Conservation (phyloP, 1,139 yeast species). For the Geotrichum bryndzae region DNA sequence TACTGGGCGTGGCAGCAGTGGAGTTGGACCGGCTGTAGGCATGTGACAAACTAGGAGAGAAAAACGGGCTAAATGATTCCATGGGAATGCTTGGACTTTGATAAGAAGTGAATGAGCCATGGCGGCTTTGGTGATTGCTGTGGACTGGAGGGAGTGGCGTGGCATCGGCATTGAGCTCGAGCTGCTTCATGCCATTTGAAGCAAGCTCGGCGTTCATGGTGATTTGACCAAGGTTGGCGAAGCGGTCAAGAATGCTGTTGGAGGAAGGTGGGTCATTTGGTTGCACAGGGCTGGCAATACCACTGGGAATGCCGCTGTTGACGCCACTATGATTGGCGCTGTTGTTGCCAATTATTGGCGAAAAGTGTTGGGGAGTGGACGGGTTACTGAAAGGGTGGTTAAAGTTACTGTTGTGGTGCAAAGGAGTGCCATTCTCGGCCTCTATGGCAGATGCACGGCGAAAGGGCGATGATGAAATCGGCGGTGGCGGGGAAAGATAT, state of each 20-base stretch:
- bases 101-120: slow-evolving; percentile 4
- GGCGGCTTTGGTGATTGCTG: slow-evolving; percentile 12
- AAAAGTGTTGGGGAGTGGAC: slow-evolving; percentile 8
- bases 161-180: slow-evolving; percentile 9
- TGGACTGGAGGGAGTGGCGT: slow-evolving; percentile 1
- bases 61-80: slow-evolving; percentile 13
- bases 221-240: slow-evolving; percentile 71
- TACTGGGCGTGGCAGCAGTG: not conserved
- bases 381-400: not conserved
- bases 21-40: slow-evolving; percentile 9
- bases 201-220: slow-evolving; percentile 65
- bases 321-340: not conserved
- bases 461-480: slow-evolving; percentile 4
- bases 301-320: not conserved
- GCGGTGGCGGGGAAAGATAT: not conserved
- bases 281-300: not conserved
- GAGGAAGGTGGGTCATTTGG: not conserved
- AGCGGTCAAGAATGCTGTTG: slow-evolving; percentile 37
- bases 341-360: slow-evolving; percentile 2
- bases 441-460: slow-evolving; percentile 5
- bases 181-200: slow-evolving; percentile 4
- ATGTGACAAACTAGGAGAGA: slow-evolving; percentile 7
- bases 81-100: slow-evolving; percentile 3
- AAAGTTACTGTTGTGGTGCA: not conserved
- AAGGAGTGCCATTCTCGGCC: not conserved